Base-by-base conservation (phyloP, 257 asterid species). In the Scutellaria galericulata region DNA sequence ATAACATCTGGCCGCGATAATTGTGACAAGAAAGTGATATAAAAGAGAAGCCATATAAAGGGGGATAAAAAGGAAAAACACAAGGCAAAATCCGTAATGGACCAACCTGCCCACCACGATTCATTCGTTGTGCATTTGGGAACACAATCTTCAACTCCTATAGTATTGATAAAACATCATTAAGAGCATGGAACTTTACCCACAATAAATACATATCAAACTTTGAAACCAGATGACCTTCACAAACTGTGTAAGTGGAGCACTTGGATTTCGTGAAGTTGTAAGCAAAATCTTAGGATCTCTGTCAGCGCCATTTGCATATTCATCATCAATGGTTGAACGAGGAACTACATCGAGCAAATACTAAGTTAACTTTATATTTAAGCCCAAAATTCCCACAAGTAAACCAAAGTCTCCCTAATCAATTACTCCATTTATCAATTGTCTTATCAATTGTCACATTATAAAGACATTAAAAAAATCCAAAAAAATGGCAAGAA, bases 91-190 rank as follows among this genome's bases (percentile, higher is more conserved):
- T 37, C 6, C 24, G 68, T 24, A 50, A 51, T 27, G 70, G 52
- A 84, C 95, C 44, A 77, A 91, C 99, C 99, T 88, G 97, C 79
- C 96, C 90, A 83, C 99, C 99, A 72, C 97, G 96, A 67, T 91
- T 94, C 97, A 91, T 90, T 41, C 95, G 74, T 69, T 80, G 88
- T 57, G 99, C 88, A 91, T 90, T 91, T 58, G 97, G 99, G 73
- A 94, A 91, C 15, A 94, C 95, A 67, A 91, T 18, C 77, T 89
- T 94, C 87, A 94, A 64, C 70, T 94, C 99, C 99, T 91, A 74
- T 24, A 79, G 12, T 60, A 61, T 63, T 59, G 67, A 54, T 18
- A 60, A 2, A 53, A 67, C n/a, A 11, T 35, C 44, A 35, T 41
- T 58, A 52, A 31, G 45, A 18, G 15, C 59, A 47, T 7, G 44